Evolutionary conservation across 2,329 filamentous ascomycete species (phyloP).

Genomic region (Ceratocystis diversiconidia): DNA sequence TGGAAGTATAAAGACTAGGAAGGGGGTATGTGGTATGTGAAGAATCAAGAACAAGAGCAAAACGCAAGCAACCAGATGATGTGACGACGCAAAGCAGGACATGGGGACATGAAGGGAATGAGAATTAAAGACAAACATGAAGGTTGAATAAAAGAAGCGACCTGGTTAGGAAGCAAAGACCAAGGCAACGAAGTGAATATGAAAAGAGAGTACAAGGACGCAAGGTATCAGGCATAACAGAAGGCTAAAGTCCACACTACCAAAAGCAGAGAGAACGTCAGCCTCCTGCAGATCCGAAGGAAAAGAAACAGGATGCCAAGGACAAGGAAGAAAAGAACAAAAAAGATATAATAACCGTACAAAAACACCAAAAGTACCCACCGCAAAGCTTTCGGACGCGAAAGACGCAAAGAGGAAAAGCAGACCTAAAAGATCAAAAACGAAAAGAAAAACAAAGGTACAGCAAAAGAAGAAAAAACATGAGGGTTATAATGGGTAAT

Average conservation of each 20-base stretch:
- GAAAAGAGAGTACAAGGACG: constrained; percentile 1
- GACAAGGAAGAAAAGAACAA: not conserved
- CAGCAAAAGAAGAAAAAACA: constrained; percentile 6
- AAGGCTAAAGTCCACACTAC: not conserved
- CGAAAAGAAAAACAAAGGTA: constrained; percentile 4
- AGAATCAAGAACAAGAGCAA: constrained; percentile 9
- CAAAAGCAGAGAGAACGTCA: constrained; percentile 9
- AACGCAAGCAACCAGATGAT: constrained; percentile 9
- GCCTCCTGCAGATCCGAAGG: not conserved
- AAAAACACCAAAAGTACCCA: constrained; percentile 12
- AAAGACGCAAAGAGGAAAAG: constrained; percentile 12
- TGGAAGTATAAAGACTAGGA: constrained; percentile 1
- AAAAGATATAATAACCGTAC: constrained; percentile 10
- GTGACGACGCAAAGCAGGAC: constrained; percentile 12
- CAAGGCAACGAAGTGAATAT: constrained; percentile 4
- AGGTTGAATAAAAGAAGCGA: constrained; percentile 7
- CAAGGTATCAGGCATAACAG: constrained; percentile 19
- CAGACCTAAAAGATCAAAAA: constrained; percentile 12
- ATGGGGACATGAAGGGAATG: constrained; percentile 17
- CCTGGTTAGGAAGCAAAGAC: not conserved
- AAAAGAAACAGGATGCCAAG: not conserved
- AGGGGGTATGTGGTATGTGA: constrained; percentile 9
- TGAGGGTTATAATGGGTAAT: constrained; percentile 8
- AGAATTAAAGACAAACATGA: constrained; percentile 15
- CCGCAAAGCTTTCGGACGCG: constrained; percentile 12